Evolutionary conservation across 73 alveolate species (phyloP).

Genomic region (Blepharisma stoltei): DNA sequence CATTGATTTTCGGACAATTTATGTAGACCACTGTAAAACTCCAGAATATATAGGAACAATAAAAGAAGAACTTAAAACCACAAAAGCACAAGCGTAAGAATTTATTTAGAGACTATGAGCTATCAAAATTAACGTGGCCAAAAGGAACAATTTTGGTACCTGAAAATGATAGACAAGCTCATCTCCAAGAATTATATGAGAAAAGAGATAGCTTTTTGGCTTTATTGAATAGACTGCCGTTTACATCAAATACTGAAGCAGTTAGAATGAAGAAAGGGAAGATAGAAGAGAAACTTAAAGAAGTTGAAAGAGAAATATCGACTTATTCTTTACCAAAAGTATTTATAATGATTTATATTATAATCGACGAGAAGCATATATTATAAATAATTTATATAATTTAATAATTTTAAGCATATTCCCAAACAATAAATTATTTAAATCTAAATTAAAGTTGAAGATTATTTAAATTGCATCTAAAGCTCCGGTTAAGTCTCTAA

Average conservation of each 20-base stretch:
- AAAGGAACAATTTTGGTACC: slow-evolving; percentile 3
- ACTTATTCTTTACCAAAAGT: neutral
- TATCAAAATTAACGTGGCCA: slow-evolving; percentile 9
- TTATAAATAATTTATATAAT: too few species aligned
- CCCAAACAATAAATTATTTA: too few species aligned
- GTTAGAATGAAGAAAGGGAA: neutral
- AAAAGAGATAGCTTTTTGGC: neutral
- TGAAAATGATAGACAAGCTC: neutral
- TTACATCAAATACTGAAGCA: slow-evolving; percentile 23
- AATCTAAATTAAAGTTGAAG: too few species aligned
- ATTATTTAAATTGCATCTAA: slow-evolving; percentile 37
- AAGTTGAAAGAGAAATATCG: neutral
- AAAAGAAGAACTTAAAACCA: neutral
- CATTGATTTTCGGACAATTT: too few species aligned
- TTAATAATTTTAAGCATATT: too few species aligned
- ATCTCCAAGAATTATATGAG: neutral
- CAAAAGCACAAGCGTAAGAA: neutral
- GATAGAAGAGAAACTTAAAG: neutral
- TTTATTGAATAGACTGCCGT: neutral
- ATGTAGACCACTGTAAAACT: neutral
- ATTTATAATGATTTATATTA: too few species aligned
- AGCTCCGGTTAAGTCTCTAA: slow-evolving; percentile 83
- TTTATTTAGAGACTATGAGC: slow-evolving; percentile 18
- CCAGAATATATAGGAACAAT: slow-evolving; percentile 18
- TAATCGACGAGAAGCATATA: too few species aligned